These are phyloP conservation scores for Diaporthe helianthi DNA, from an alignment of 2,329 filamentous ascomycete species.

Conservation along the genomic window DNA sequence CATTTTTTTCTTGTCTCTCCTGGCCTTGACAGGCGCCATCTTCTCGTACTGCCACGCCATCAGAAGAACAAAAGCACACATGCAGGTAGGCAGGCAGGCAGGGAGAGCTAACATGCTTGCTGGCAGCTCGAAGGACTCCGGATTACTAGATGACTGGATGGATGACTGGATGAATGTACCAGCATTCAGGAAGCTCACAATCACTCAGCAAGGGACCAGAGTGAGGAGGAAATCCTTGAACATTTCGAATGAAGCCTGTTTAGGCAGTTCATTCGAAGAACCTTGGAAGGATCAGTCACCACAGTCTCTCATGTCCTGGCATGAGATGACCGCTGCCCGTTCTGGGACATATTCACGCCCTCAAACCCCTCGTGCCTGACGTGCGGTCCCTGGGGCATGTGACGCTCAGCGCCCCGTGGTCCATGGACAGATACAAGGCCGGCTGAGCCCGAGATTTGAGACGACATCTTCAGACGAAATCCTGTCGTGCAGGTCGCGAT, in stretches of 20 bases:
- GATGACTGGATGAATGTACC: neutral
- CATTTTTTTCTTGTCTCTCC: neutral
- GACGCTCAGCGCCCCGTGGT: slow-evolving; percentile 5
- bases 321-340: slow-evolving; percentile 1
- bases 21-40: neutral
- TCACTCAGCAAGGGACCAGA: neutral
- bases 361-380: neutral
- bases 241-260: neutral
- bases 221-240: neutral
- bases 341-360: neutral
- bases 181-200: neutral
- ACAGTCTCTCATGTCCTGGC: neutral
- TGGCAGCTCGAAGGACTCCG: neutral
- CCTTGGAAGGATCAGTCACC: neutral
- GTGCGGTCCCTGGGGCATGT: slow-evolving; percentile 10
- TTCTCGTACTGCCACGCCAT: neutral
- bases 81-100: neutral
- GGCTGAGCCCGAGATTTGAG: slow-evolving; percentile 11
- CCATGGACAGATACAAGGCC: neutral
- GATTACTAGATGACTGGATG: neutral
- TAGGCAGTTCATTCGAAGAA: neutral
- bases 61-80: neutral
- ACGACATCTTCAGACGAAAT: slow-evolving; percentile 19
- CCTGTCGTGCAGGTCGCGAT: neutral
- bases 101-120: neutral